Evolutionary conservation across 1,139 yeast genomes (phyloP).

Genomic region (Arxiozyma bovina): DNA sequence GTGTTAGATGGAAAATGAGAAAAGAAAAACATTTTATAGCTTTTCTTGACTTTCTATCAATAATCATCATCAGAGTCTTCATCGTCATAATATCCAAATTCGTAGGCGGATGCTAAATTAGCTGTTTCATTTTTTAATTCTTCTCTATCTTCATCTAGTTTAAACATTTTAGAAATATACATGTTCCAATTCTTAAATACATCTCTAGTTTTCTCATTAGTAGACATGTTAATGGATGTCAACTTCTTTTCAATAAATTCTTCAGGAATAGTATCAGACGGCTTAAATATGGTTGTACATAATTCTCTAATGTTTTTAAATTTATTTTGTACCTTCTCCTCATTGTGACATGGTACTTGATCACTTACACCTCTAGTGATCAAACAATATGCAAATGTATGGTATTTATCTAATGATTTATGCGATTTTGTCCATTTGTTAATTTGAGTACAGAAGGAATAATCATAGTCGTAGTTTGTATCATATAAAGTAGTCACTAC

Average conservation of each 20-base stretch:
- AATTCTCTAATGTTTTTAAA: slow-evolving; percentile 5
- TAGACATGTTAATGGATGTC: slow-evolving; percentile 33
- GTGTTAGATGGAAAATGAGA: no score
- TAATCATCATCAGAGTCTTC: slow-evolving; percentile 30
- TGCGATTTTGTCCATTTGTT: slow-evolving; percentile 9
- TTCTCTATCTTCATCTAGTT: slow-evolving; percentile 52
- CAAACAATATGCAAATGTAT: slow-evolving; percentile 31
- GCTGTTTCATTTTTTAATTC: slow-evolving; percentile 54
- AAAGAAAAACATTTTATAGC: neutral
- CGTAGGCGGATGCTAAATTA: slow-evolving; percentile 44
- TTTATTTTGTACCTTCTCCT: neutral
- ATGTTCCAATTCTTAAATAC: slow-evolving; percentile 42
- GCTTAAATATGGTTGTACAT: slow-evolving; percentile 20
- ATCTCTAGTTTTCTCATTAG: slow-evolving; percentile 39
- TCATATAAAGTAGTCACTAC: slow-evolving; percentile 18
- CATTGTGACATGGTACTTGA: neutral
- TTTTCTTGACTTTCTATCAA: neutral
- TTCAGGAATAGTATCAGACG: slow-evolving; percentile 34
- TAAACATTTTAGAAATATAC: slow-evolving; percentile 37
- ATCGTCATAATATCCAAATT: slow-evolving; percentile 49
- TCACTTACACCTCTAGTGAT: slow-evolving; percentile 26
- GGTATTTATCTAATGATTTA: slow-evolving; percentile 5
- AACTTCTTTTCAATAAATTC: slow-evolving; percentile 12
- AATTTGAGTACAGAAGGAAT: slow-evolving; percentile 18
- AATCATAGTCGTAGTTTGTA: slow-evolving; percentile 7